A percentile compares a stretch with the other conserved stretches of the same genome.
Evolutionary conservation across 2,329 filamentous ascomycete species (phyloP).

Genomic region (Dendryphion nanum): DNA sequence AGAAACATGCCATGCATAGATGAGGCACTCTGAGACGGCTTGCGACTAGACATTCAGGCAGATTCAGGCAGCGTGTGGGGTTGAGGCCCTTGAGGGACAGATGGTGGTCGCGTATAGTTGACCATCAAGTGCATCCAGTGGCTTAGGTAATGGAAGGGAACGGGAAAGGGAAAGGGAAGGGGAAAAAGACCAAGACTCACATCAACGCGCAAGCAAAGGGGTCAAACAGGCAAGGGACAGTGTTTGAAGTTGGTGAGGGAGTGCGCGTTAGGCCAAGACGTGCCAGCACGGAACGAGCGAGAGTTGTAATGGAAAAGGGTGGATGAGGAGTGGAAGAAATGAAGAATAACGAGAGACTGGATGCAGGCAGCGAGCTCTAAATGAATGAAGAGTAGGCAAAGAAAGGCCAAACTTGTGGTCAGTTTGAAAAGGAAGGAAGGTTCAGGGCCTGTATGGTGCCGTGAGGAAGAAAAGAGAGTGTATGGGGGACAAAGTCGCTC

Average conservation of each 20-base stretch:
- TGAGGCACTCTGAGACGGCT: too few relatives aligned
- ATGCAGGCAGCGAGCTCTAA: slow-evolving; percentile 13
- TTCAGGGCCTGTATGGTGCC: slow-evolving; percentile 8
- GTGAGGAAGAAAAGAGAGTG: slow-evolving; percentile 5
- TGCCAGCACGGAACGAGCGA: slow-evolving; percentile 34
- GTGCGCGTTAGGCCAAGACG: slow-evolving; percentile 36
- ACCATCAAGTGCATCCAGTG: too few relatives aligned
- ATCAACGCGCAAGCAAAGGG: slow-evolving; percentile 31
- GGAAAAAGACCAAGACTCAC: slow-evolving; percentile 30
- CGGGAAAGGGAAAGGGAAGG: too few relatives aligned
- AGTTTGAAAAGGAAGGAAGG: slow-evolving; percentile 21
- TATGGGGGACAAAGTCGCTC: slow-evolving; percentile 17
- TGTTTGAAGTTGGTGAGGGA: slow-evolving; percentile 24
- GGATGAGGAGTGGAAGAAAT: slow-evolving; percentile 8
- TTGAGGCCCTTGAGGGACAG: too few relatives aligned
- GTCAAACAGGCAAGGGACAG: slow-evolving; percentile 22
- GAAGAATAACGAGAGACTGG: slow-evolving; percentile 6
- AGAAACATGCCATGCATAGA: too few relatives aligned
- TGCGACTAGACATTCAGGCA: too few relatives aligned
- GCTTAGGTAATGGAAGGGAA: too few relatives aligned
- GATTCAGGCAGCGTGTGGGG: too few relatives aligned
- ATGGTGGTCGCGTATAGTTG: too few relatives aligned
- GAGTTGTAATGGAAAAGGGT: slow-evolving; percentile 10
- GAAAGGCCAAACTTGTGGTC: slow-evolving; percentile 8
- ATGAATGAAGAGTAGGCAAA: slow-evolving; percentile 18